Evolutionary conservation across 1,284 basidiomycete genomes (phyloP).

Genomic region (Apiotrichum siamense): DNA sequence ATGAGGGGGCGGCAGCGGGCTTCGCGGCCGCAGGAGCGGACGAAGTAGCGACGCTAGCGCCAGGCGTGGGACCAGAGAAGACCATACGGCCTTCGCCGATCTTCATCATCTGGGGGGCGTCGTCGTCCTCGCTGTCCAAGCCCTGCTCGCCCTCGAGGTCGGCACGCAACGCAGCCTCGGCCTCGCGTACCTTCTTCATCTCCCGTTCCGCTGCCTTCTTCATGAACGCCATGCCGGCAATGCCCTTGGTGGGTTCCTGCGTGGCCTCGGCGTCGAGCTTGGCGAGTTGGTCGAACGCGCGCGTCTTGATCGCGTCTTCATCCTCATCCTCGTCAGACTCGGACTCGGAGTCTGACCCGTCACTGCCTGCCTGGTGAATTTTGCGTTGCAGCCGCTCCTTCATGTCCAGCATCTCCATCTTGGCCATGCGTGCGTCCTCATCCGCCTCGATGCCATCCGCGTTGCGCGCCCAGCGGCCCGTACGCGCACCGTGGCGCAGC

Average conservation of each 20-base stretch:
- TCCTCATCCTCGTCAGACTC: conserved; percentile 52
- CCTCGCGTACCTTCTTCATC: conserved; percentile 55
- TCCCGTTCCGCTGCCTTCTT: conserved; percentile 72
- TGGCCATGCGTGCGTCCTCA: conserved; percentile 32
- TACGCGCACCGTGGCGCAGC: conserved; percentile 61
- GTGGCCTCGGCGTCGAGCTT: conserved; percentile 48
- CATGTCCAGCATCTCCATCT: conserved; percentile 57
- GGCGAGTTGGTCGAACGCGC: conserved; percentile 68
- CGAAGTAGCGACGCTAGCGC: not conserved
- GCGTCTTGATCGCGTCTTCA: conserved; percentile 54
- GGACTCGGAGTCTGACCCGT: conserved; percentile 50
- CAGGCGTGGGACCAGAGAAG: conserved; percentile 41
- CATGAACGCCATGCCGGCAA: conserved; percentile 96
- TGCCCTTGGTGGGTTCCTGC: conserved; percentile 49
- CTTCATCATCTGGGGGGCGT: conserved; percentile 34
- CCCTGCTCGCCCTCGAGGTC: conserved; percentile 47
- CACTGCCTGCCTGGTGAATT: conserved; percentile 56
- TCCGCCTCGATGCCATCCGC: conserved; percentile 26
- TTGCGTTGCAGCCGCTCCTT: conserved; percentile 70
- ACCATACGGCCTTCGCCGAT: conserved; percentile 51
- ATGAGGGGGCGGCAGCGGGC: not conserved
- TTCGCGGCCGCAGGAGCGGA: not conserved
- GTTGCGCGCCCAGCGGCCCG: conserved; percentile 57
- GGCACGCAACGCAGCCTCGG: conserved; percentile 66
- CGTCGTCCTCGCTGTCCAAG: conserved; percentile 51